These are phyloP conservation scores for Ceratopteris richardii DNA, from an alignment of 75 land plant species.

Conservation along the genomic window DNA sequence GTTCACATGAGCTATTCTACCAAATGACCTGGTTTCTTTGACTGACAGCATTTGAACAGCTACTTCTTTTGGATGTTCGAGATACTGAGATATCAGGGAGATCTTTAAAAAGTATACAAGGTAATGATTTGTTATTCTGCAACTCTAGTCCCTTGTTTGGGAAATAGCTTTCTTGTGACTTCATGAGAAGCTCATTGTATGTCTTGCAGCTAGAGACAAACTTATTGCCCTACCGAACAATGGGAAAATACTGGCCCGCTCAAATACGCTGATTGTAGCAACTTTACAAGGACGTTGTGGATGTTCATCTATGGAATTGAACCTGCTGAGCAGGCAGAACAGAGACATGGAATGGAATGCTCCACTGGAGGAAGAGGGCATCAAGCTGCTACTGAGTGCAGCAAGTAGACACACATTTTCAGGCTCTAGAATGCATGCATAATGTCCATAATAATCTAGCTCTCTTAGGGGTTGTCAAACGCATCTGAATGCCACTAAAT, in stretches of 20 bases:
- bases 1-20: too few relatives aligned
- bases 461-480: too few relatives aligned
- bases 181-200: neutral
- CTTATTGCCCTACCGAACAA: neutral
- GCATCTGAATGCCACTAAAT: too few relatives aligned
- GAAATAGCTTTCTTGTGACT: too few relatives aligned
- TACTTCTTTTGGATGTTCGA: slow-evolving; percentile 1
- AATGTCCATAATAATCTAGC: too few relatives aligned
- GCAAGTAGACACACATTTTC: neutral
- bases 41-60: neutral
- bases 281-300: neutral
- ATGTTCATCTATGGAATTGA: neutral
- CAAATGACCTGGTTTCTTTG: too few relatives aligned
- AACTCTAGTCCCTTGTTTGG: neutral
- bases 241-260: neutral
- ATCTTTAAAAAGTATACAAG: neutral
- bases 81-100: slow-evolving; percentile 4
- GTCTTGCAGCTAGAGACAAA: neutral
- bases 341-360: neutral
- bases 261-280: neutral
- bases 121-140: neutral
- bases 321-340: neutral
- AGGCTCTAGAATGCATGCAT: too few relatives aligned
- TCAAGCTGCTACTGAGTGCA: neutral
- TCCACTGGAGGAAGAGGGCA: neutral